phyloP scores from a whole-genome alignment of 202 grass and related monocot genomes.

The Hordeum pubiflorum region DNA sequence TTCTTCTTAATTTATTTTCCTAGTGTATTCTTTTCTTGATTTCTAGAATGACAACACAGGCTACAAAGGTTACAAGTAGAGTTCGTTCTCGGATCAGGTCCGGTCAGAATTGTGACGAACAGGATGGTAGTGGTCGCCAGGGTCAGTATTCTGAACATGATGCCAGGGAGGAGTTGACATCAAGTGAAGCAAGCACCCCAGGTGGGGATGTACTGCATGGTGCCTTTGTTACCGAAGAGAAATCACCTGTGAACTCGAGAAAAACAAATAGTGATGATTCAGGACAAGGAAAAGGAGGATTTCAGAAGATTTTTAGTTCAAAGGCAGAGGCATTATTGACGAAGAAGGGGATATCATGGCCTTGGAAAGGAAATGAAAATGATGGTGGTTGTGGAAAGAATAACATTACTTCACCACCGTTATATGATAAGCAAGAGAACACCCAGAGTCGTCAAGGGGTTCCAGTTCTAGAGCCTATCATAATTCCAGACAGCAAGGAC shows the following conservation, averaged over 20 bases:
- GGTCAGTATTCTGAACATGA: slow-evolving; percentile 54
- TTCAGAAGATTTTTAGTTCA: slow-evolving; percentile 73
- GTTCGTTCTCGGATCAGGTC: slow-evolving; percentile 69
- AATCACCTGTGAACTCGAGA: slow-evolving; percentile 33
- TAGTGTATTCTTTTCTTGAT: slow-evolving; percentile 52
- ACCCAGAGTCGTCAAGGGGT: slow-evolving; percentile 21
- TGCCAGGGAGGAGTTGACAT: slow-evolving; percentile 51
- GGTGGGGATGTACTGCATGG: slow-evolving; percentile 40
- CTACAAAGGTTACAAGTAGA: slow-evolving; percentile 89
- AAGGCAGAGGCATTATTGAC: slow-evolving; percentile 86
- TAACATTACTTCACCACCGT: slow-evolving; percentile 49
- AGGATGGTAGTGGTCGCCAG: slow-evolving; percentile 36
- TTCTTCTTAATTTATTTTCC: slow-evolving; percentile 29
- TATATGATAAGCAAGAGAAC: slow-evolving; percentile 56
- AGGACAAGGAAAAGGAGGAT: slow-evolving; percentile 56
- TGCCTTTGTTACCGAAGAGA: slow-evolving; percentile 36
- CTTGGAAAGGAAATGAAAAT: slow-evolving; percentile 76
- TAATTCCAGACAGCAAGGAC: slow-evolving; percentile 34
- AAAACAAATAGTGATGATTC: slow-evolving; percentile 48
- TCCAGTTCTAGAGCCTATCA: slow-evolving; percentile 12
- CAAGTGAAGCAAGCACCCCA: slow-evolving; percentile 53
- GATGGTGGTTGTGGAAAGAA: slow-evolving; percentile 46
- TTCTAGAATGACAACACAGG: slow-evolving; percentile 71
- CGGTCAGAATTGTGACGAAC: slow-evolving; percentile 49
- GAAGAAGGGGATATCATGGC: slow-evolving; percentile 78